Evolutionary conservation across 441 rosid genomes (phyloP).

Genomic region (Populus trichocarpa): DNA sequence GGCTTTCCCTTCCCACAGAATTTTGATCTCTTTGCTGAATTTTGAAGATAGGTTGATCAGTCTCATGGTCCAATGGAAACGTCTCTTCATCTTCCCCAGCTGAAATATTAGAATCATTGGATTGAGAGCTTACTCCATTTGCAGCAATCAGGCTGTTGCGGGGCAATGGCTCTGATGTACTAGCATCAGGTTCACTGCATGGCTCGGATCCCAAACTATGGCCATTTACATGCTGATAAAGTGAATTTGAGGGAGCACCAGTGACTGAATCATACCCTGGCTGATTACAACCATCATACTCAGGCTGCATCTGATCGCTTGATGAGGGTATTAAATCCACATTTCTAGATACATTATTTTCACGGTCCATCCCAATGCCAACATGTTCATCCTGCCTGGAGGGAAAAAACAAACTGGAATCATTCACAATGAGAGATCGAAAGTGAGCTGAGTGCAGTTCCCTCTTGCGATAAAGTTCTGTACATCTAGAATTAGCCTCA

Average conservation of each 20-base stretch:
- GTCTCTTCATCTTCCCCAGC: constrained; percentile 65
- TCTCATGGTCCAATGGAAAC: constrained; percentile 52
- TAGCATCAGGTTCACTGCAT: constrained; percentile 87
- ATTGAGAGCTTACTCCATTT: constrained; percentile 50
- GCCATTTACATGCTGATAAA: constrained; percentile 40
- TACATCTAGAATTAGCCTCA: constrained; percentile 86
- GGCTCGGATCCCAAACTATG: constrained; percentile 70
- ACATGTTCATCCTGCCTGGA: constrained; percentile 40
- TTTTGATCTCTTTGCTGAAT: constrained; percentile 33
- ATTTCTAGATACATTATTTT: constrained; percentile 36
- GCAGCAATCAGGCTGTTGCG: constrained; percentile 42
- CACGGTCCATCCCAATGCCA: constrained; percentile 38
- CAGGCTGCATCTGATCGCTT: constrained; percentile 38
- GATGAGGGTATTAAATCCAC: constrained; percentile 43
- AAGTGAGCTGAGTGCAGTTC: constrained; percentile 70
- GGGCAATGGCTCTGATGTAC: constrained; percentile 79
- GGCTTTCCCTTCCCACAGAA: constrained; percentile 30
- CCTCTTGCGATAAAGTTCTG: constrained; percentile 69
- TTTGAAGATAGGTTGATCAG: constrained; percentile 34
- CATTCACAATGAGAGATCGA: constrained; percentile 58
- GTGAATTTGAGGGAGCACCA: constrained; percentile 33
- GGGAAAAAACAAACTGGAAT: constrained; percentile 56
- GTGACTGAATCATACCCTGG: constrained; percentile 29
- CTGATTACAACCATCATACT: constrained; percentile 32
- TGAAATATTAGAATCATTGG: constrained; percentile 48